Percentiles rank a stretch among this genome's conserved stretches.
Evolutionary conservation across 495 filamentous ascomycete species (phyloP).

Genomic region (Thermothielavioides terrestris): DNA sequence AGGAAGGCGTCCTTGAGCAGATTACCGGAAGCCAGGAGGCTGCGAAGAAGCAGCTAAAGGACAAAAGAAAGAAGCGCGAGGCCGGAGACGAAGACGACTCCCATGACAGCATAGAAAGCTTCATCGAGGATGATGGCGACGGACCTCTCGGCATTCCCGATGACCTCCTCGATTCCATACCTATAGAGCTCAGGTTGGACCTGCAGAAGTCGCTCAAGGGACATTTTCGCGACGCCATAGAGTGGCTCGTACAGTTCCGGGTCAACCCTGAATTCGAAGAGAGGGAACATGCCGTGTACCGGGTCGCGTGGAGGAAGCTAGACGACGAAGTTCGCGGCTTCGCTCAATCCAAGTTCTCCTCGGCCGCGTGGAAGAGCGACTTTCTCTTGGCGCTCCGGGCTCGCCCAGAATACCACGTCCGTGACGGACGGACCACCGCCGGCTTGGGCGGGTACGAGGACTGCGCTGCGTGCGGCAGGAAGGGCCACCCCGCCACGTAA

Average conservation of each 20-base stretch:
- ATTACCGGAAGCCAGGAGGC: conserved; percentile 13
- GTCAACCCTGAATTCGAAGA: conserved; percentile 62
- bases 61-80: conserved; percentile 1
- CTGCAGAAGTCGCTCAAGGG: conserved; percentile 61
- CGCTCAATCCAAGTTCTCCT: conserved; percentile 62
- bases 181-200: conserved; percentile 61
- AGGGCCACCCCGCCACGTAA: conserved; percentile 53
- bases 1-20: conserved; percentile 22
- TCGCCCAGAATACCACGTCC: conserved; percentile 42
- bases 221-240: conserved; percentile 69
- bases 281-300: conserved; percentile 54
- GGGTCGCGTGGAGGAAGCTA: conserved; percentile 64
- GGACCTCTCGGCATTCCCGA: conserved; percentile 54
- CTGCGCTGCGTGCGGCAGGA: conserved; percentile 74
- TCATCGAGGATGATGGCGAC: conserved; percentile 59
- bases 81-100: conserved; percentile 25
- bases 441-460: conserved; percentile 33
- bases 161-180: conserved; percentile 41
- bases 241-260: conserved; percentile 69
- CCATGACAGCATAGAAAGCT: conserved; percentile 62
- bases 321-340: conserved; percentile 62
- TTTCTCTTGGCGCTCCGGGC: conserved; percentile 59
- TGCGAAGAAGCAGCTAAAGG: conserved; percentile 8
- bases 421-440: conserved; percentile 19
- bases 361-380: conserved; percentile 59